These are phyloP conservation scores for Boletus rubroflammeus DNA, from an alignment of 768 basidiomycete genomes.

Conservation along the genomic window DNA sequence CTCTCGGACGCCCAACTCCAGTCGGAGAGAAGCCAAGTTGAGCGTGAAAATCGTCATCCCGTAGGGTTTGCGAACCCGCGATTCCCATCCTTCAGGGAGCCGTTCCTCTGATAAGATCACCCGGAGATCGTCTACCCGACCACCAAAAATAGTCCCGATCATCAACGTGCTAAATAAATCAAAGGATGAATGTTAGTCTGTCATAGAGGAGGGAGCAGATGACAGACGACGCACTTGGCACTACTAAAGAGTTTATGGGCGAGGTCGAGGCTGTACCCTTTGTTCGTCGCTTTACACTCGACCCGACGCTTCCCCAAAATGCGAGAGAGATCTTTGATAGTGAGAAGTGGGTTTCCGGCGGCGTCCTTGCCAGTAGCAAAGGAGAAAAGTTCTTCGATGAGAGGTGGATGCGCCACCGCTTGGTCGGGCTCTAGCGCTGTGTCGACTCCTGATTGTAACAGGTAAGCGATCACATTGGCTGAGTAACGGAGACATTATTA, in stretches of 20 bases:
- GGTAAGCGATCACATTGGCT: neutral
- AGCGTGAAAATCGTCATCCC: slow-evolving; percentile 59
- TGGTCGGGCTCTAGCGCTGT: slow-evolving; percentile 47
- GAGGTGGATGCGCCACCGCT: slow-evolving; percentile 43
- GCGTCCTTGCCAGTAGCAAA: slow-evolving; percentile 56
- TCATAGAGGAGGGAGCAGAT: neutral
- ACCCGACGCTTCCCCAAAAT: slow-evolving; percentile 58
- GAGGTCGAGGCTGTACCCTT: slow-evolving; percentile 47
- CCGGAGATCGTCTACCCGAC: slow-evolving; percentile 50
- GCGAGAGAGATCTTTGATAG: slow-evolving; percentile 53
- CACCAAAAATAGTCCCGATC: slow-evolving; percentile 54
- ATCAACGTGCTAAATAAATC: neutral
- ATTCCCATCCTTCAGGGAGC: slow-evolving; percentile 69
- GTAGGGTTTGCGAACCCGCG: slow-evolving; percentile 44
- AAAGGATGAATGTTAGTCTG: neutral
- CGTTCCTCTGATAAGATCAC: slow-evolving; percentile 61
- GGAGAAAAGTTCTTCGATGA: slow-evolving; percentile 54
- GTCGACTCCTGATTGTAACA: slow-evolving; percentile 50
- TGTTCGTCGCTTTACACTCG: slow-evolving; percentile 50
- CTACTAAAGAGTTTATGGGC: slow-evolving; percentile 62
- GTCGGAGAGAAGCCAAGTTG: slow-evolving; percentile 32
- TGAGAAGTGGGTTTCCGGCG: slow-evolving; percentile 47
- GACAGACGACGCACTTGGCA: slow-evolving; percentile 49
- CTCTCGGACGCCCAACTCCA: slow-evolving; percentile 13
- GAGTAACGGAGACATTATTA: neutral